phyloP scores from a whole-genome alignment of 2,329 filamentous ascomycete species.

The Juglanconis oblonga region DNA sequence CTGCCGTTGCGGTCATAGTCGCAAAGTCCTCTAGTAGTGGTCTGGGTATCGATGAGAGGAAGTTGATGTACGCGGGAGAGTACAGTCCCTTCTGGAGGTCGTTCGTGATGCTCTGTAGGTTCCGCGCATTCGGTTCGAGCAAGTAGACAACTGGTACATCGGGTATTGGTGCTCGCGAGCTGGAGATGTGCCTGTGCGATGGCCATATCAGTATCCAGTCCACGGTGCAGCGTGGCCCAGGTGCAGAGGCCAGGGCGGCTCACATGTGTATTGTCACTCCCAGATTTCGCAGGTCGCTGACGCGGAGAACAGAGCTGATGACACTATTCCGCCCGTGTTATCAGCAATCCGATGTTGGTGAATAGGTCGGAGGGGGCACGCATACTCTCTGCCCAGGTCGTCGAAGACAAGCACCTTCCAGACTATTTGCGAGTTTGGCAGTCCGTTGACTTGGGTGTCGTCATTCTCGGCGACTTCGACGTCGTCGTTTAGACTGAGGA shows the following conservation, averaged over 20 bases:
- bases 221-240: no score
- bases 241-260: slow-evolving; percentile 21
- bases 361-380: not conserved
- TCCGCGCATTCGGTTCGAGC: slow-evolving; percentile 81
- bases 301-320: slow-evolving; percentile 91
- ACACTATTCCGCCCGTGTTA: slow-evolving; percentile 48
- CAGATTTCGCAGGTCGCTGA: slow-evolving; percentile 88
- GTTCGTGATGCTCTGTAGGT: slow-evolving; percentile 76
- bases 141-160: slow-evolving; percentile 96
- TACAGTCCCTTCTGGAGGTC: slow-evolving; percentile 89
- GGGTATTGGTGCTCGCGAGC: slow-evolving; percentile 82
- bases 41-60: slow-evolving; percentile 87
- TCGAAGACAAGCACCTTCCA: slow-evolving; percentile 99
- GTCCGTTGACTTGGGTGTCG: slow-evolving; percentile 61
- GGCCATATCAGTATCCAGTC: not conserved
- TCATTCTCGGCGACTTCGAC: slow-evolving; percentile 57
- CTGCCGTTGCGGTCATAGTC: slow-evolving; percentile 76
- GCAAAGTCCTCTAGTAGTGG: slow-evolving; percentile 94
- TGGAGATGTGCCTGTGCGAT: slow-evolving; percentile 67
- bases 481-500: slow-evolving; percentile 89
- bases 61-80: slow-evolving; percentile 93
- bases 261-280: slow-evolving; percentile 97
- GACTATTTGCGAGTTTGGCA: slow-evolving; percentile 74
- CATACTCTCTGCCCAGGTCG: slow-evolving; percentile 35
- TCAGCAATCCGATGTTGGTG: slow-evolving; percentile 3